Base-by-base conservation (phyloP, 169 alveolate species). In the Plasmodium yoelii region DNA sequence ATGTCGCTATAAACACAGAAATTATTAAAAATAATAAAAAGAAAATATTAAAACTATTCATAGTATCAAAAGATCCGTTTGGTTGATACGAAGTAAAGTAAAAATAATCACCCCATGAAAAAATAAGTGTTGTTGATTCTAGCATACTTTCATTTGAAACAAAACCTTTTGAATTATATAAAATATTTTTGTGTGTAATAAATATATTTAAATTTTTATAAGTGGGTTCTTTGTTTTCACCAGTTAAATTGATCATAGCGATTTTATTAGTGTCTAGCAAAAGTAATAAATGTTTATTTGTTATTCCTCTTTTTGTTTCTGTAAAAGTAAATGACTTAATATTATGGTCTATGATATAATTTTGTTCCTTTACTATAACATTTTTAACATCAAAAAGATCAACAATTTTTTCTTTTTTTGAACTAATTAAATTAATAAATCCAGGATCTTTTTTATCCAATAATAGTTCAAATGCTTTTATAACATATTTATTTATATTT, bases 261-360 rank as follows among this genome's bases (percentile, higher is more conserved):
- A 82, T 82, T 67, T 67, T 82, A 60, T 82, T 67, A 68, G 90
- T 65, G 46, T 82, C 82, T 65, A 82, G 49, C 44, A 82, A 70
- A 22, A 82, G 80, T 47, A 82, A 82, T 53, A 82, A 19, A 60
- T 82, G 90, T 34, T 82, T 82, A 82, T 82, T 82, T 7, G 90
- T 82, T 28, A 82, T 82, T 53, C 90, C 90, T 53, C 82, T 82
- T 56, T 82, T 82, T 34, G 90, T 82, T 67, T 82, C 90, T n/a
- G 90, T 82, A 82, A 82, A 82, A 53, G 65, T 65, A 67, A 82
- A 82, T 42, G 90, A 82, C 55, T 82, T 82, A 5, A 82, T 47
- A 67, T 67, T 67, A 82, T 82, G 70, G 24, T 82, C 90, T 42
- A 82, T 82, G n/a, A 82, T 67, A 24, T 82, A 82, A 82, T 82